phyloP scores from a whole-genome alignment of 2,329 filamentous ascomycete genomes.

The Aspergillus unguis region DNA sequence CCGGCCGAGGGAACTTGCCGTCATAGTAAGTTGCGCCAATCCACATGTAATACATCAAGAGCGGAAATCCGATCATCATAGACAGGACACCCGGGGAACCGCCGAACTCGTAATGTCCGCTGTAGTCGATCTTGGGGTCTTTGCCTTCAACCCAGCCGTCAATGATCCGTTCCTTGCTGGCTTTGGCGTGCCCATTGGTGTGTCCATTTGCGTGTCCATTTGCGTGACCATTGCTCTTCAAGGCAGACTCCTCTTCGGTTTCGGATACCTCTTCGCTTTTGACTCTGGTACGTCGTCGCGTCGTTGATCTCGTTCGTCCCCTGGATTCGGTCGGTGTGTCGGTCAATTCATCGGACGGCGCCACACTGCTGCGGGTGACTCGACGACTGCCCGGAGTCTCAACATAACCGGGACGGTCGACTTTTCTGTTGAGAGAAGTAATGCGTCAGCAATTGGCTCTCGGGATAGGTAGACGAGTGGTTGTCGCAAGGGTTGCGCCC shows the following conservation, averaged over 20 bases:
- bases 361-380: constrained; percentile 42
- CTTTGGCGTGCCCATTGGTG: constrained; percentile 8
- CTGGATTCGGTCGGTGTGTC: constrained; percentile 23
- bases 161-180: constrained; percentile 31
- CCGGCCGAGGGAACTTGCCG: constrained; percentile 70
- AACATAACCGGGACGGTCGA: constrained; percentile 50
- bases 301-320: constrained; percentile 23
- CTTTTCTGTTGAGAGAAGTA: constrained; percentile 42
- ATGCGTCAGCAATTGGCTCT: background rate
- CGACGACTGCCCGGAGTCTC: constrained; percentile 49
- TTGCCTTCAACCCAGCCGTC: constrained; percentile 43
- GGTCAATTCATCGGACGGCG: constrained; percentile 31
- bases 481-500: constrained; percentile 4
- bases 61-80: constrained; percentile 92
- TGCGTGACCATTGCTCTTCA: constrained; percentile 19
- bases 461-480: background rate
- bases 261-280: constrained; percentile 28
- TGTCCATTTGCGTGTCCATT: constrained; percentile 17
- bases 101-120: constrained; percentile 73
- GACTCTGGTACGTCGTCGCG: constrained; percentile 31
- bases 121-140: constrained; percentile 45
- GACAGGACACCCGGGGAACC: constrained; percentile 73
- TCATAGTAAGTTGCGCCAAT: constrained; percentile 90
- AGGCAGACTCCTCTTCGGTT: constrained; percentile 19
- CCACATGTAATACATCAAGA: constrained; percentile 99